phyloP scores from a whole-genome alignment of 2,329 filamentous ascomycete species.

The Neofusicoccum cordaticola region DNA sequence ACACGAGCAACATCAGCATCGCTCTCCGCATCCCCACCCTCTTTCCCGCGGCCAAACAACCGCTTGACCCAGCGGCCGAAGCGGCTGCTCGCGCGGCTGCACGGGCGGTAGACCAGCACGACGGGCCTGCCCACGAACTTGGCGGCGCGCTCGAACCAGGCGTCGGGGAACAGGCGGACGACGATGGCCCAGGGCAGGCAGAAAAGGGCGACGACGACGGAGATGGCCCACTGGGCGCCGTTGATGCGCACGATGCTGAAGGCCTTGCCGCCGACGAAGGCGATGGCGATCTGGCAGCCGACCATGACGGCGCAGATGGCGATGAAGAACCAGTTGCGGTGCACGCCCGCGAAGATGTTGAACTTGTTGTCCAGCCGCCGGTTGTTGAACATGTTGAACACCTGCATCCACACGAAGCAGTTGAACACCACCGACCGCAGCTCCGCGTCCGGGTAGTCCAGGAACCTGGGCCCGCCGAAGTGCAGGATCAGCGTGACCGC shows the following conservation, averaged over 20 bases:
- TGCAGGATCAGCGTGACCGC: slow-evolving; percentile 68
- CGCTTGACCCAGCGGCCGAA: slow-evolving; percentile 19
- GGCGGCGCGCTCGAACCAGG: slow-evolving; percentile 22
- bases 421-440: slow-evolving; percentile 89
- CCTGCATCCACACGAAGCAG: slow-evolving; percentile 99
- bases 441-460: slow-evolving; percentile 53
- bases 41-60: slow-evolving; percentile 20
- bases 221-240: slow-evolving; percentile 78
- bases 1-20: no score
- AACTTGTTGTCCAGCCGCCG: slow-evolving; percentile 90
- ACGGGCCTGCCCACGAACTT: slow-evolving; percentile 26
- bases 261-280: slow-evolving; percentile 78
- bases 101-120: slow-evolving; percentile 25
- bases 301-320: slow-evolving; percentile 86
- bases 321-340: slow-evolving; percentile 81
- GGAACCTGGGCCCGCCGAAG: slow-evolving; percentile 64
- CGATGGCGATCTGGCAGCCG: slow-evolving; percentile 76
- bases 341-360: slow-evolving; percentile 90
- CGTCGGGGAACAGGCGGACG: slow-evolving; percentile 80
- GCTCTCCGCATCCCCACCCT: no score
- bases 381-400: slow-evolving; percentile 98
- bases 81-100: slow-evolving; percentile 18
- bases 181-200: slow-evolving; percentile 80
- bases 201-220: slow-evolving; percentile 74
- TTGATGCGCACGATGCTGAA: slow-evolving; percentile 73